These are phyloP conservation scores for Gaillardinia entomophila DNA, from an alignment of 805 yeast genomes.

Conservation along the genomic window DNA sequence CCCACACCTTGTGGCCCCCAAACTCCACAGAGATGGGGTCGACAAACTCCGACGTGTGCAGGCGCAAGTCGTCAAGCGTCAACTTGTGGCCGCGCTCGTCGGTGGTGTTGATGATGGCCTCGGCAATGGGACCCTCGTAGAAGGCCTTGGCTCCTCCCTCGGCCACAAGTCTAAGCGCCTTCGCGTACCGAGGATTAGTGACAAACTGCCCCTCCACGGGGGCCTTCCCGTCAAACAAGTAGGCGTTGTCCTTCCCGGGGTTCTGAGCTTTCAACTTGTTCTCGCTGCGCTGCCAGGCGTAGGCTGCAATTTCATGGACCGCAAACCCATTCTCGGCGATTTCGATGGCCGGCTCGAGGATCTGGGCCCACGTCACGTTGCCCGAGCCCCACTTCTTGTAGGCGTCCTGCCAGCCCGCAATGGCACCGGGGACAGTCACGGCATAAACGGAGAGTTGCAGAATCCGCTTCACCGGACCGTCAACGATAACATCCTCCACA, in stretches of 20 bases:
- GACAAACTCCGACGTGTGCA: constrained; percentile 57
- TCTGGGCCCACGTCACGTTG: constrained; percentile 50
- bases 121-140: constrained; percentile 67
- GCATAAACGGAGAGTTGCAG: constrained; percentile 49
- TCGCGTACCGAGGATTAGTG: constrained; percentile 47
- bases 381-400: constrained; percentile 69
- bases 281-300: constrained; percentile 21
- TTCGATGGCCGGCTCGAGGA: constrained; percentile 60
- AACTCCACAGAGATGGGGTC: constrained; percentile 56
- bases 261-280: constrained; percentile 33
- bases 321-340: constrained; percentile 66
- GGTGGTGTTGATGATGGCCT: constrained; percentile 53
- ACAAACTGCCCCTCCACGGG: constrained; percentile 59
- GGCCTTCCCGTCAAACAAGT: constrained; percentile 27
- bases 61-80: constrained; percentile 47
- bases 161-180: constrained; percentile 47
- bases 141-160: constrained; percentile 57
- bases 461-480: constrained; percentile 38
- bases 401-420: constrained; percentile 76
- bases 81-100: constrained; percentile 51
- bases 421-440: constrained; percentile 73
- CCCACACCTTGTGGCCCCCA: constrained; percentile 58
- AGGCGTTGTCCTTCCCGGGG: constrained; percentile 23
- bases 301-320: constrained; percentile 54
- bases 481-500: constrained; percentile 43